Percentiles rank a stretch among this genome's conserved stretches.
Conservation (phyloP, 306 rosid species). For the Trifolium dubium region DNA sequence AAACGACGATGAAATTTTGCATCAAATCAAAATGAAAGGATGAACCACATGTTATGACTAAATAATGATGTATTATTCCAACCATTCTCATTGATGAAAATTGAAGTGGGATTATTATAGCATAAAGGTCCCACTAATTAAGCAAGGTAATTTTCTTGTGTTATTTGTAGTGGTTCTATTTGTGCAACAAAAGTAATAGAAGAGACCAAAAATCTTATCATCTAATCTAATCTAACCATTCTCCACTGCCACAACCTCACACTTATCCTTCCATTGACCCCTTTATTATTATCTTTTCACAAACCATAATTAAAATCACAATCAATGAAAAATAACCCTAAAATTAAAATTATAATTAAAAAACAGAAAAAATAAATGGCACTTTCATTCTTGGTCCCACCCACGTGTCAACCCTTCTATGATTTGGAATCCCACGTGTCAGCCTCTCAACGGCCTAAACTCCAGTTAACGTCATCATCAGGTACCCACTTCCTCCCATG, state of each 20-base stretch:
- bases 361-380: background rate
- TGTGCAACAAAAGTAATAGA: slow-evolving; percentile 52
- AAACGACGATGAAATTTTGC: too few relatives aligned
- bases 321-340: slow-evolving; percentile 20
- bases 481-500: slow-evolving; percentile 42
- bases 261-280: slow-evolving; percentile 46
- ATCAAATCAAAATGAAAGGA: too few relatives aligned
- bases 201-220: slow-evolving; percentile 49
- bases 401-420: slow-evolving; percentile 55
- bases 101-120: slow-evolving; percentile 39
- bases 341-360: background rate
- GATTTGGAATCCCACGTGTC: slow-evolving; percentile 49
- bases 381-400: slow-evolving; percentile 13
- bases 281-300: slow-evolving; percentile 32
- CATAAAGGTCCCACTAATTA: slow-evolving; percentile 42
- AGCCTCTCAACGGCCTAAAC: slow-evolving; percentile 49
- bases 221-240: slow-evolving; percentile 35
- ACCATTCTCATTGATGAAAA: slow-evolving; percentile 33
- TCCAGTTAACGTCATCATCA: slow-evolving; percentile 63
- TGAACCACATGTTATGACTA: slow-evolving; percentile 6
- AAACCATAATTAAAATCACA: slow-evolving; percentile 37
- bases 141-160: slow-evolving; percentile 44
- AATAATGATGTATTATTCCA: slow-evolving; percentile 34
- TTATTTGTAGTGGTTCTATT: slow-evolving; percentile 38
- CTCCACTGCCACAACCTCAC: slow-evolving; percentile 52